phyloP scores from a whole-genome alignment of 2,329 filamentous ascomycete species.

The Alternaria sp. region DNA sequence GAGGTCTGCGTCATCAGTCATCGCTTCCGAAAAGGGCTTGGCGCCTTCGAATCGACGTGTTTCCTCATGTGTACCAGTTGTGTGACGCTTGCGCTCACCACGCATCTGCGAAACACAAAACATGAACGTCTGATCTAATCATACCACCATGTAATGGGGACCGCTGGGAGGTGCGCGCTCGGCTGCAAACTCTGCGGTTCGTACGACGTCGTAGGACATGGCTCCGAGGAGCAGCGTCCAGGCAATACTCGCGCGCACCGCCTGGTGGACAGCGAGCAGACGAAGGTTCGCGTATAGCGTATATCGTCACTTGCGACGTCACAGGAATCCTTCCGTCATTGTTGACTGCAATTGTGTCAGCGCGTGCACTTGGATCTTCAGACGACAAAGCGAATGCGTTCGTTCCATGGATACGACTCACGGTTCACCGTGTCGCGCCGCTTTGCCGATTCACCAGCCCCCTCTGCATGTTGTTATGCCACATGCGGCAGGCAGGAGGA shows the following conservation, averaged over 20 bases:
- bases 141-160: conserved; percentile 4
- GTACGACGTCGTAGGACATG: background rate
- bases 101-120: background rate
- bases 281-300: conserved; percentile 2
- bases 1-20: background rate
- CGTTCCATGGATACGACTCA: conserved; percentile 1
- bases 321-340: background rate
- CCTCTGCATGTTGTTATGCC: conserved; percentile 1
- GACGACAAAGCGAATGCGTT: background rate
- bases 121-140: background rate
- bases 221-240: background rate
- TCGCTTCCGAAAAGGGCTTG: background rate
- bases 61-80: background rate
- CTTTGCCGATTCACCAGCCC: background rate
- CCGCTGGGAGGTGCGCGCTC: conserved; percentile 6
- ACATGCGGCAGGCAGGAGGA: conserved; percentile 3
- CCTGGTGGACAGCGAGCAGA: conserved; percentile 1
- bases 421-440: conserved; percentile 5
- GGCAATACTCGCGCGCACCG: background rate
- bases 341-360: background rate
- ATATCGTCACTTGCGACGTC: conserved; percentile 5
- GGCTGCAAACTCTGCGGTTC: background rate
- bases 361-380: background rate
- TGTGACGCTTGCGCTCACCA: background rate
- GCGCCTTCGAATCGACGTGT: background rate